phyloP scores from a whole-genome alignment of 176 grass and related monocot genomes.

The Paspalum notatum region DNA sequence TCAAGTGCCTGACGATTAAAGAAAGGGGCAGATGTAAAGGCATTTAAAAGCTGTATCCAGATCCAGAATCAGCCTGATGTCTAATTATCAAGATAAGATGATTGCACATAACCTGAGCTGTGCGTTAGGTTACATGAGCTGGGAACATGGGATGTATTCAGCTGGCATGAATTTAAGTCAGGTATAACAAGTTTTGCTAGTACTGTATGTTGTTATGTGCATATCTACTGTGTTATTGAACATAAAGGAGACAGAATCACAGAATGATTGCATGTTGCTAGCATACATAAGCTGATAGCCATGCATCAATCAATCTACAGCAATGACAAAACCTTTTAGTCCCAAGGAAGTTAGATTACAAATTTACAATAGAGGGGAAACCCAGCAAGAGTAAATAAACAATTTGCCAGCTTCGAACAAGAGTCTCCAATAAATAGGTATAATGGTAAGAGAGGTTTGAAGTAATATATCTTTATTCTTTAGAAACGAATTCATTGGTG shows the following conservation, averaged over 20 bases:
- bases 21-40: constrained; percentile 24
- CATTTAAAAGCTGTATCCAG: not conserved
- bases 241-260: not conserved
- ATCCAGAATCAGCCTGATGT: not conserved
- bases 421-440: not conserved
- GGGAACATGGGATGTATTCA: not conserved
- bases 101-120: not conserved
- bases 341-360: not conserved
- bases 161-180: constrained; percentile 24
- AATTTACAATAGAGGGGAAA: too few relatives aligned
- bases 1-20: constrained; percentile 76
- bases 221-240: not conserved
- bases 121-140: constrained; percentile 5
- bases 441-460: constrained; percentile 1
- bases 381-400: not conserved
- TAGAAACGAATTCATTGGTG: not conserved
- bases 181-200: not conserved
- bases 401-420: not conserved
- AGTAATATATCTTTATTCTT: not conserved
- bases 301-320: not conserved
- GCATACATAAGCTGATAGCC: not conserved
- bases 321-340: not conserved
- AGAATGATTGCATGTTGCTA: not conserved
- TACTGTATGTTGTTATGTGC: not conserved
- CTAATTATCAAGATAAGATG: constrained; percentile 18